Evolutionary conservation across 164 flowering plant genomes (phyloP), one percentile per base, ranked within the genome.

Genomic region (Vitis amurensis): DNA sequence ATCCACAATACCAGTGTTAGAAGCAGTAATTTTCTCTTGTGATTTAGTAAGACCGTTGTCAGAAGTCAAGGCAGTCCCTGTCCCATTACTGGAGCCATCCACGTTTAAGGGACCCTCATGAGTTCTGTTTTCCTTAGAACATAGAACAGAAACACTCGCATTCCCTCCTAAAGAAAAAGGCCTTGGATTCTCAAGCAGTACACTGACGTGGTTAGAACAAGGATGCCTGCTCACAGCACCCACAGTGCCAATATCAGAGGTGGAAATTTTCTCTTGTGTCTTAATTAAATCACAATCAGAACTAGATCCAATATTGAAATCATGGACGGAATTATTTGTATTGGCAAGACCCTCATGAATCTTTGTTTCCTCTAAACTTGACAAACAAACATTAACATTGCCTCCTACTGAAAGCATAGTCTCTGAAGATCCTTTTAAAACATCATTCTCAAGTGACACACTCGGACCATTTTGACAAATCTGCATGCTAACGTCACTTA

Each of bases 151-250:
- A 12, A 27, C 0, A 13, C 7, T 58, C 14, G 10, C 23, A 15
- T 59, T 57, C n/a, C 61, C 67, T 31, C 3, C 50, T 27, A 55
- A 59, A 69, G 30, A 61, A 59, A 9, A 62, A 55, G 16, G 55
- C 30, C 59, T 55, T 55, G 48, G 49, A 61, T 9, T 50, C 37
- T 66, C 69, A 55, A 50, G 62, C 10, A 63, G 56, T 13, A 17
- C 44, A 64, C 27, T 14, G 44, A 17, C 61, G 27, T 55, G 66
- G 53, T 67, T 61, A 59, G 30, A 11, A 51, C 59, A 71, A 55
- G 50, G 27, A 29, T 64, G 75, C 66, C 70, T 63, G 29, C 72
- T 10, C 19, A 16, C 57, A 56, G 67, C 66, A 62, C 70, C 74
- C 48, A 50, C 14, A 13, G 27, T 59, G 44, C 27, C 58, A 49